Base-by-base conservation (phyloP, 164 flowering plant species). In the Euptelea pleiosperma region DNA sequence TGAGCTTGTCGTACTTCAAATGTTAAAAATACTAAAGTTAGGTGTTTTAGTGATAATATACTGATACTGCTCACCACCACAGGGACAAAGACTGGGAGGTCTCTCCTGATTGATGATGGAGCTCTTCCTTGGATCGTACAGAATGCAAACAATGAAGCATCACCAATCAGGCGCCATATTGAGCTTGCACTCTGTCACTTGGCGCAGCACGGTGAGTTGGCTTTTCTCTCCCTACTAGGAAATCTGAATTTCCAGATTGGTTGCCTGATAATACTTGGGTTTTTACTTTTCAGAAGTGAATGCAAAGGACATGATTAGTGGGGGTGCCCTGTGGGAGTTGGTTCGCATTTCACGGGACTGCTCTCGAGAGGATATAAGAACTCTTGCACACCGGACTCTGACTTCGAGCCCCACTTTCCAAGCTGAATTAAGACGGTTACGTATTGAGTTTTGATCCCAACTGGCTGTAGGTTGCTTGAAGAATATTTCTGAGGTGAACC, bases 161-260 rank as follows among this genome's bases (percentile, higher is more conserved):
- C 94, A 3, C 77, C 91, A 52, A 83, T 93, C 47, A 70, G 86
- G 71, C 90, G 94, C 45, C 98, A 93, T 56, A 78, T 88, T 51
- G 98, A 93, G 72, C 96, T 90, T 45, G 96, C 99, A 21, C 94
- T 93, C 57, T 93, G 99, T 72, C 99, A 90, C 73, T 71, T 93
- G 51, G 99, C 96, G 24, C 97, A 93, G 42, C 94, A 86, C 54
- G 98, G 97, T 90, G 62, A 70, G 64, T 42, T 34, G 16, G 21
- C 30, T 30, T 45, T 30, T 4, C 35, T 25, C 43, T 14, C 36
- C 40, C 15, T 26, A 35, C 31, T 15, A 10, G 4, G 11, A 11
- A 39, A 14, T 14, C 11, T 55, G 15, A 31, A 31, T 18, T 0
- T 6, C 1, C 15, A 42, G 46, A 16, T 39, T 29, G 2, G 15